phyloP scores from a whole-genome alignment of 768 basidiomycete species.

The Cubamyces lactineus region DNA sequence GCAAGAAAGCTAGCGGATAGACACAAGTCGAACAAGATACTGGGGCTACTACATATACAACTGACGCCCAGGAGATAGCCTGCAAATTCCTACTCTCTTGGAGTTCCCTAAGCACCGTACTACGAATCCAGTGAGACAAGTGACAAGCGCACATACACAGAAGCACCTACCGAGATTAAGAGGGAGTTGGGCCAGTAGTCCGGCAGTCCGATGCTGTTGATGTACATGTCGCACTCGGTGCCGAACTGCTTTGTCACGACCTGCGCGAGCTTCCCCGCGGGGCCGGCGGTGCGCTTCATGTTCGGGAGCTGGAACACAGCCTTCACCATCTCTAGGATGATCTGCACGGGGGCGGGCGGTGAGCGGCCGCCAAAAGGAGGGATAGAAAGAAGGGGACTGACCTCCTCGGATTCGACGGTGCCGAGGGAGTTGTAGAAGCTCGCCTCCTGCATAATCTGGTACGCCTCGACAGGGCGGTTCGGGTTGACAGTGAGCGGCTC shows the following conservation, averaged over 20 bases:
- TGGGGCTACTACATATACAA: no score
- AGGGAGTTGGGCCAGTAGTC: constrained; percentile 27
- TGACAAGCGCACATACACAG: background rate
- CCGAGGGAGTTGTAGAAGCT: constrained; percentile 49
- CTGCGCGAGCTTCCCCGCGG: constrained; percentile 43
- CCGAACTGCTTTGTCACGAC: constrained; percentile 42
- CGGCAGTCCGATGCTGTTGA: constrained; percentile 30
- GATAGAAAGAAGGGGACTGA: background rate
- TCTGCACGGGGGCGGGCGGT: background rate
- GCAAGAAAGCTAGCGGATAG: no score
- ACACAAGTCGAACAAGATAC: no score
- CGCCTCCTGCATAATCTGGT: constrained; percentile 33
- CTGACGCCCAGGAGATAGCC: no score
- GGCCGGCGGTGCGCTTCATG: constrained; percentile 49
- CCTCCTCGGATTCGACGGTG: constrained; percentile 39
- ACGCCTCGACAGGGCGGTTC: constrained; percentile 37
- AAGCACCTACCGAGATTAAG: constrained; percentile 23
- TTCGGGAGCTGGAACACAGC: constrained; percentile 49
- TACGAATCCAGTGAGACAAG: background rate
- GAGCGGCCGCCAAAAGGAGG: background rate
- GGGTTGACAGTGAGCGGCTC: constrained; percentile 46
- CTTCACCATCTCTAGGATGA: constrained; percentile 46
- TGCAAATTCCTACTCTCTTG: no score
- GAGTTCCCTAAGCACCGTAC: background rate
- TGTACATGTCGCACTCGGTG: constrained; percentile 28